phyloP scores from a whole-genome alignment of 2,329 filamentous ascomycete genomes.

The Diaporthe eres region DNA sequence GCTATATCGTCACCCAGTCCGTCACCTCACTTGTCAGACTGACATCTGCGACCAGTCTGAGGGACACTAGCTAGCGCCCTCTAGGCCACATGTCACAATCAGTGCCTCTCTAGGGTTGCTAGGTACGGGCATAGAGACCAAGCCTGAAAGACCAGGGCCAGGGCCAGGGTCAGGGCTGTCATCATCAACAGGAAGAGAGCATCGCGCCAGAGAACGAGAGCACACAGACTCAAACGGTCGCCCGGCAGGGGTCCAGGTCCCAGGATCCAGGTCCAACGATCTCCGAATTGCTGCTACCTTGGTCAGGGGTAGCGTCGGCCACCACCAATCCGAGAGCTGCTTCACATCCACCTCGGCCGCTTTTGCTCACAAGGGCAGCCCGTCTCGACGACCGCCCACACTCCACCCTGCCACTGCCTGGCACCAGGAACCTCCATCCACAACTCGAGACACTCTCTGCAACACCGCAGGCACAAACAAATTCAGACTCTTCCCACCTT shows the following conservation, averaged over 20 bases:
- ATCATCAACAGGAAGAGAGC: not conserved
- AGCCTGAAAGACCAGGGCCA: not conserved
- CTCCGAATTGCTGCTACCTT: conserved; percentile 34
- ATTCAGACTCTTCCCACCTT: conserved; percentile 26
- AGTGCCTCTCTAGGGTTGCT: not conserved
- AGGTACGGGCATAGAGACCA: conserved; percentile 4
- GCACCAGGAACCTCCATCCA: conserved; percentile 45
- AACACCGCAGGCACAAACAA: conserved; percentile 48
- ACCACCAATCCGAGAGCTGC: conserved; percentile 35
- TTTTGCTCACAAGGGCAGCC: conserved; percentile 31
- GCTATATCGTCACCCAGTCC: not conserved
- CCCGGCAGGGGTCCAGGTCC: conserved; percentile 22
- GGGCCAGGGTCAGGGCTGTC: not conserved
- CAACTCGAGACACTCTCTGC: conserved; percentile 57
- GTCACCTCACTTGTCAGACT: conserved; percentile 24
- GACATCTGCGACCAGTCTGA: conserved; percentile 33
- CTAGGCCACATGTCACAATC: conserved; percentile 25
- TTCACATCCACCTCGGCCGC: conserved; percentile 31
- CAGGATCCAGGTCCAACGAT: conserved; percentile 35
- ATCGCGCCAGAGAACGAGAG: conserved; percentile 17
- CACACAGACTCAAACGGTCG: conserved; percentile 37
- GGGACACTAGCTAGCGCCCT: conserved; percentile 30
- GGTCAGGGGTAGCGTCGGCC: conserved; percentile 34
- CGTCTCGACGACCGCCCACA: conserved; percentile 27
- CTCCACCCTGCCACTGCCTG: conserved; percentile 29